Evolutionary conservation across 495 filamentous ascomycete genomes (phyloP).

Genomic region (Talaromyces thailandensis): DNA sequence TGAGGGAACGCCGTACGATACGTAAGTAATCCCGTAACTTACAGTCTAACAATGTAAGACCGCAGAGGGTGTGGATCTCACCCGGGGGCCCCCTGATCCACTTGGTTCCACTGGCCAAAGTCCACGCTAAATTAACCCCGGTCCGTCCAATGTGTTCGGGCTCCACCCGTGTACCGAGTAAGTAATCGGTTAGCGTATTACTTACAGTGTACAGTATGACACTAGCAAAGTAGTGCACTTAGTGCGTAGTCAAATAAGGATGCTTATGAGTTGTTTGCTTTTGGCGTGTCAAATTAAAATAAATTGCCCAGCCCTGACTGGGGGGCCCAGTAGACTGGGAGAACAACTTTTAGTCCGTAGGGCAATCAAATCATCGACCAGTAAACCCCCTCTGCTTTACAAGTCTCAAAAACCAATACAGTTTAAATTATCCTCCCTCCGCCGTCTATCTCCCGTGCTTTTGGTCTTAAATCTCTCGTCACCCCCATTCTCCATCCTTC

Average conservation of each 20-base stretch:
- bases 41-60: background rate
- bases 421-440: background rate
- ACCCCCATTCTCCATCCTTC: background rate
- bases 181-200: background rate
- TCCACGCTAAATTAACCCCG: background rate
- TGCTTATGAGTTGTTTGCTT: slow-evolving; percentile 1
- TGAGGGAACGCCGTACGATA: background rate
- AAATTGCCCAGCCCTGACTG: background rate
- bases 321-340: background rate
- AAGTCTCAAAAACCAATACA: background rate
- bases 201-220: background rate
- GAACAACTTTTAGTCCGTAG: slow-evolving; percentile 3
- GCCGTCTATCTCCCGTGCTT: background rate
- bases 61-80: background rate
- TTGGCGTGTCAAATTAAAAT: background rate
- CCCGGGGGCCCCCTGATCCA: background rate
- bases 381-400: background rate
- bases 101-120: background rate
- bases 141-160: background rate
- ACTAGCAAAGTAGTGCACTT: background rate
- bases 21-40: background rate
- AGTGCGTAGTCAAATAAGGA: background rate
- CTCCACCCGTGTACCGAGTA: background rate
- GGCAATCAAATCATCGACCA: slow-evolving; percentile 3
- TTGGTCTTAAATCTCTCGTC: background rate